A percentile compares a stretch with the other conserved stretches of the same genome.
Conservation (phyloP, 2,329 filamentous ascomycete genomes). For the Chaetomium strumarium region DNA sequence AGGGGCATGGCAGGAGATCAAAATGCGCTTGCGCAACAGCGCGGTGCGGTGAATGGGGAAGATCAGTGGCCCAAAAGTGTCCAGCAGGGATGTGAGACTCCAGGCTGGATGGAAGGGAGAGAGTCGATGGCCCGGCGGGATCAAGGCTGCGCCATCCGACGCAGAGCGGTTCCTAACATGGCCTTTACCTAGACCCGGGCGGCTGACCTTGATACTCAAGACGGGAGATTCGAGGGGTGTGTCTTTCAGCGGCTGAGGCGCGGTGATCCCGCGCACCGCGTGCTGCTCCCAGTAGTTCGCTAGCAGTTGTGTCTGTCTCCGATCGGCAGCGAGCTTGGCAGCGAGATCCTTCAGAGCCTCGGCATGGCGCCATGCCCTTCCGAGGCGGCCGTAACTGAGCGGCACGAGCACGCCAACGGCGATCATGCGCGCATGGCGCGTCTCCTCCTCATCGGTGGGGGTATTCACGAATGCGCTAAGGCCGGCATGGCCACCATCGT, state of each 20-base stretch:
- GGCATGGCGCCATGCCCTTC: conserved; percentile 84
- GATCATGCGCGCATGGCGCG: conserved; percentile 86
- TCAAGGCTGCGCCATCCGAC: conserved; percentile 55
- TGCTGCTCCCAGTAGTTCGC: conserved; percentile 76
- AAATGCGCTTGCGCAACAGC: conserved; percentile 76
- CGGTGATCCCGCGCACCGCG: conserved; percentile 37
- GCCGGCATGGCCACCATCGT: conserved; percentile 72
- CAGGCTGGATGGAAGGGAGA: conserved; percentile 80
- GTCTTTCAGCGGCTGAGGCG: conserved; percentile 35
- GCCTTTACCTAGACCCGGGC: conserved; percentile 34
- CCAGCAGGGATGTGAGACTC: conserved; percentile 69
- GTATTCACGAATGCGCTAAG: conserved; percentile 87
- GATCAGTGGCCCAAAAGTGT: conserved; percentile 82
- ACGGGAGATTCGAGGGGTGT: conserved; percentile 48
- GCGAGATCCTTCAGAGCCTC: conserved; percentile 69
- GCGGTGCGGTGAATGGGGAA: conserved; percentile 89
- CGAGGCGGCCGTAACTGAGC: conserved; percentile 75
- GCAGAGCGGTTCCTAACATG: conserved; percentile 53
- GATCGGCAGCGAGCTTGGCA: conserved; percentile 58
- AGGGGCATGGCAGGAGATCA: conserved; percentile 80
- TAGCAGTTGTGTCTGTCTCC: conserved; percentile 56
- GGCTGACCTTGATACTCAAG: conserved; percentile 39
- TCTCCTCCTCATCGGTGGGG: conserved; percentile 66
- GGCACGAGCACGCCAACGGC: conserved; percentile 86
- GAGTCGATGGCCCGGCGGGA: conserved; percentile 58